Percentiles rank a stretch among this genome's conserved stretches.
phyloP scores from a whole-genome alignment of 208 protist species.

The Leishmania lainsoni region DNA sequence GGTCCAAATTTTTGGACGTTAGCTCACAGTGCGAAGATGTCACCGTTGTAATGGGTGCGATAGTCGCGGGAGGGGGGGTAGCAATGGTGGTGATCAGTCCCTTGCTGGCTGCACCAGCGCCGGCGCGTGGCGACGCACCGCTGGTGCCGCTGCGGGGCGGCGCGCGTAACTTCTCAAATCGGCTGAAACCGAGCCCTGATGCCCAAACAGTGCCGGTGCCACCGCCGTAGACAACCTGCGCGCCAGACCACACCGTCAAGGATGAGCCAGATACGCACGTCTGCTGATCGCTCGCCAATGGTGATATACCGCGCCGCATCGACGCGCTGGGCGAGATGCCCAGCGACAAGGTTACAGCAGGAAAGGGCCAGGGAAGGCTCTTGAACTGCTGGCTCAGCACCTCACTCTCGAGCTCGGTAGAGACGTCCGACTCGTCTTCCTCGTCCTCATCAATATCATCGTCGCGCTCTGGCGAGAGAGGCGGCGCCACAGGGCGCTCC shows the following conservation, averaged over 20 bases:
- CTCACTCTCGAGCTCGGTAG: slow-evolving; percentile 23
- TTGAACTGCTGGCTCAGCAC: slow-evolving; percentile 21
- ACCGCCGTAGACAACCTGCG: slow-evolving; percentile 11
- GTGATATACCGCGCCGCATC: slow-evolving; percentile 17
- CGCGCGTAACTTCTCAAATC: slow-evolving; percentile 3
- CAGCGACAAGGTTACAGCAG: slow-evolving; percentile 1
- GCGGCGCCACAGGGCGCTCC: slow-evolving; percentile 15
- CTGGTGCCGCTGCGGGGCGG: neutral
- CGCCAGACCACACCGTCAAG: slow-evolving; percentile 31
- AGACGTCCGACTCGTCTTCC: slow-evolving; percentile 18
- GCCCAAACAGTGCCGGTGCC: neutral
- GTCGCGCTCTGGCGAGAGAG: neutral
- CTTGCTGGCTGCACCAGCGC: neutral
- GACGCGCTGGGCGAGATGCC: slow-evolving; percentile 4
- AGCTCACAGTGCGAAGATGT: neutral
- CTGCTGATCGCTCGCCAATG: slow-evolving; percentile 7
- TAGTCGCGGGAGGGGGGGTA: neutral
- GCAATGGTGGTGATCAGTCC: neutral
- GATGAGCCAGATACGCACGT: slow-evolving; percentile 22
- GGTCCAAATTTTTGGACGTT: slow-evolving; percentile 4
- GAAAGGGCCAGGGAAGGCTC: slow-evolving; percentile 23
- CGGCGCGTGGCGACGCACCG: neutral
- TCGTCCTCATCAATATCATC: slow-evolving; percentile 17
- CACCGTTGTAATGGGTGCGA: neutral
- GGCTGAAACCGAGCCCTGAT: neutral